Evolutionary conservation across 805 yeast genomes (phyloP).

Genomic region (Lachancea cidri): DNA sequence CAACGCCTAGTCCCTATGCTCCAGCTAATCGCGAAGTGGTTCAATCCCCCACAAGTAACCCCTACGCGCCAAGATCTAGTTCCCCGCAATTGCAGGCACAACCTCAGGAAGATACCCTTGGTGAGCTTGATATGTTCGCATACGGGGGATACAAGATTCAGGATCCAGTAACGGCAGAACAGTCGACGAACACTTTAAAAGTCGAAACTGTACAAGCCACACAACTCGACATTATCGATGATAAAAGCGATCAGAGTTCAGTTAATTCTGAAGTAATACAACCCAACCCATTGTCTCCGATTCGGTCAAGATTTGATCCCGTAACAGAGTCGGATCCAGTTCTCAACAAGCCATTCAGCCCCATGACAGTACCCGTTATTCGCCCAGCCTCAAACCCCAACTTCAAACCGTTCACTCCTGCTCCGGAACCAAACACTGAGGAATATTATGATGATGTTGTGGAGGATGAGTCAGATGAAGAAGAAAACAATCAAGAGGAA

Average conservation of each 20-base stretch:
- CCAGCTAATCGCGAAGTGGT: not conserved
- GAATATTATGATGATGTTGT: constrained; percentile 47
- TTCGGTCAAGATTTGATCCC: constrained; percentile 20
- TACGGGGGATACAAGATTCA: constrained; percentile 10
- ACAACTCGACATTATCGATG: not conserved
- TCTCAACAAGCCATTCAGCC: constrained; percentile 21
- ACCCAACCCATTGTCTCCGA: not conserved
- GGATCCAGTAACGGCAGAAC: not conserved
- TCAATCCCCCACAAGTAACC: not conserved
- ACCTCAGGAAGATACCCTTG: not conserved
- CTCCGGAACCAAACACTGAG: constrained; percentile 20
- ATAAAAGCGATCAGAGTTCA: not conserved
- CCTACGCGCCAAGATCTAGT: not conserved
- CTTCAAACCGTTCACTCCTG: constrained; percentile 17
- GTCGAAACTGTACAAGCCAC: not conserved
- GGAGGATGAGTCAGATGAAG: constrained; percentile 41
- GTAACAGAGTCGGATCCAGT: constrained; percentile 18
- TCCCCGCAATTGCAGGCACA: not conserved
- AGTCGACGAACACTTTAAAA: not conserved
- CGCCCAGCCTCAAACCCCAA: constrained; percentile 21
- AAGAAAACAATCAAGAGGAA: constrained; percentile 21
- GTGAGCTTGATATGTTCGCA: constrained; percentile 7
- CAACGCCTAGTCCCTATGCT: constrained; percentile 2
- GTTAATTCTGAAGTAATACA: too few relatives aligned
- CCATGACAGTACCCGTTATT: constrained; percentile 21